Base-by-base conservation (phyloP, 768 basidiomycete genomes). In the Hortiboletus campestris region DNA sequence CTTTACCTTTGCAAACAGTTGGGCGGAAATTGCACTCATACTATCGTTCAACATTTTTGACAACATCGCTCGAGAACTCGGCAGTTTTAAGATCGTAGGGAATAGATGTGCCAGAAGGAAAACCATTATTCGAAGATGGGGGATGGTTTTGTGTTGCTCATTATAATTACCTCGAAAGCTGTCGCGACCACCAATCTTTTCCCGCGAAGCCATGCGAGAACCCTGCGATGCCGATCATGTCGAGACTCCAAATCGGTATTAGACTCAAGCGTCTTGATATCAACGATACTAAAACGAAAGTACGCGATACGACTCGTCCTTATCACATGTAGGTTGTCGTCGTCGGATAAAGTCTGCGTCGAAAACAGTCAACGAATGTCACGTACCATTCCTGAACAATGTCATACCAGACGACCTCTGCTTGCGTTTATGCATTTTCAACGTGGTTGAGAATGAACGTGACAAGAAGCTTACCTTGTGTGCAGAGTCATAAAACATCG, bases 201-300 rank as follows among this genome's bases (percentile, higher is more conserved):
- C 9, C 78, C 78, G 67, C 73, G 54, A 80, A 80, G 62, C 79
- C 73, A 56, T 79, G 74, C 2, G 76, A 75, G 59, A 80, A 78
- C 2, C 78, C 75, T 4, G 76, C 72, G 28, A 77, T 72, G 14
- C 77, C 76, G 49, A 78, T 73, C 29, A 66, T 74, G 57, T 80
- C 76, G 16, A 80, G 67, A 19, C 76, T 77, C 9, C 8, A 11
- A 22, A 28, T 39, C 3, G 3, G 9, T 19, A n/a, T 51, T 16
- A 49, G 40, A 29, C 14, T 13, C 14, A 3, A 43, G 39, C 1
- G 4, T 25, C 13, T 74, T 4, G 25, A 6, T 25, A 25, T 25
- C 25, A 25, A 25, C 25, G 25, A 25, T 25, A 25, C n/a, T n/a
- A n/a, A n/a, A n/a, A n/a, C n/a, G n/a, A 6, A 25, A 3, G 25